Conservation (phyloP, 352 stramenopile species). For the Phytophthora pisi region DNA sequence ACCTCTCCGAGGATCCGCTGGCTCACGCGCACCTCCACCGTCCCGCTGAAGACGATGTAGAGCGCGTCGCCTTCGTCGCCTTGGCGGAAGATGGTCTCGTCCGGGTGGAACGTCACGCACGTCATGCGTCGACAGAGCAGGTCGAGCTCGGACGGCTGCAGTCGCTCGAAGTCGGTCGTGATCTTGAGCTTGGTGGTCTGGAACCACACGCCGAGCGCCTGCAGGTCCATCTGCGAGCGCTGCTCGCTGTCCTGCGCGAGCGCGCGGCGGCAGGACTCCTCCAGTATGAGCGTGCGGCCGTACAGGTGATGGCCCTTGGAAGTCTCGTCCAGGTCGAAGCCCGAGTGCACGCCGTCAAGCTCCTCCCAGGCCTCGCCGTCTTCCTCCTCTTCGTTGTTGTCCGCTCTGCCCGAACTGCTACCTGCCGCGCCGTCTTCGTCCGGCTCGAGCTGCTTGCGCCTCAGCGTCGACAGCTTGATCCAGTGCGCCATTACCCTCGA, state of each 20-base stretch:
- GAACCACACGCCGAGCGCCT: constrained; percentile 74
- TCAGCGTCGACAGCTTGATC: constrained; percentile 52
- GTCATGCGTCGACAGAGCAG: constrained; percentile 68
- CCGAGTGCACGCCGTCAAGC: constrained; percentile 43
- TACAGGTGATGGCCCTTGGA: constrained; percentile 45
- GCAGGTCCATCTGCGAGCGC: constrained; percentile 61
- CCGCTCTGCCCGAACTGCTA: neutral
- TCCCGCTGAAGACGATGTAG: constrained; percentile 73
- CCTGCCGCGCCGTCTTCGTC: constrained; percentile 13
- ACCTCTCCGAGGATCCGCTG: constrained; percentile 66
- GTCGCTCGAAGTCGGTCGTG: constrained; percentile 66
- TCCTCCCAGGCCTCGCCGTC: constrained; percentile 33
- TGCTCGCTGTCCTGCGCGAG: constrained; percentile 57
- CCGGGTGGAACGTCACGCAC: constrained; percentile 48
- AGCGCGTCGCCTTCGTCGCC: constrained; percentile 75
- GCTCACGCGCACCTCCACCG: constrained; percentile 64
- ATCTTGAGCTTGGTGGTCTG: constrained; percentile 81
- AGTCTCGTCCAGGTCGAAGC: constrained; percentile 46
- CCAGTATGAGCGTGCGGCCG: constrained; percentile 64
- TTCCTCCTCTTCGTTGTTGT: constrained; percentile 22
- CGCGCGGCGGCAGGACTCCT: constrained; percentile 70
- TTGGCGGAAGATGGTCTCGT: constrained; percentile 71
- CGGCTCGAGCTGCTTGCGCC: constrained; percentile 29
- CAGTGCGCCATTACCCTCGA: constrained; percentile 71
- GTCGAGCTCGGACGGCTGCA: constrained; percentile 66